These are phyloP conservation scores for Colletotrichum musae DNA, from an alignment of 2,329 filamentous ascomycete species.

Conservation along the genomic window DNA sequence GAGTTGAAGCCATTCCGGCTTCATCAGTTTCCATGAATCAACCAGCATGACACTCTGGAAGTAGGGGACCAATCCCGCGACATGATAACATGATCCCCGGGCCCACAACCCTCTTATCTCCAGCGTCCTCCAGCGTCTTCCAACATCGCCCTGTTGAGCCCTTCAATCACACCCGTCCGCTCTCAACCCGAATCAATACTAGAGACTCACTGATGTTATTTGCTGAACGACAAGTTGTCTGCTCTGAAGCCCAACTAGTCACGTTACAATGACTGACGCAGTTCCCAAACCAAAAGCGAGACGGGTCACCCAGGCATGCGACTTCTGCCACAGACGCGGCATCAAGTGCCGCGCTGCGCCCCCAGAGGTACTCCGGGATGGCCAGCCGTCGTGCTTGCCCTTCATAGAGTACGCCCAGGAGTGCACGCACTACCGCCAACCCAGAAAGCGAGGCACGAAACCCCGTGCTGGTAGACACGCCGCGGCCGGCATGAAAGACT, in stretches of 20 bases:
- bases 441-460: conserved; percentile 21
- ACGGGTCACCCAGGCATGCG: conserved; percentile 25
- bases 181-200: too few relatives aligned
- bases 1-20: too few relatives aligned
- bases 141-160: not conserved
- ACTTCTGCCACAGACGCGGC: conserved; percentile 31
- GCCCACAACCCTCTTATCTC: not conserved
- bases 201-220: too few relatives aligned
- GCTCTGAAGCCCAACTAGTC: too few relatives aligned
- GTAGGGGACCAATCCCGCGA: not conserved
- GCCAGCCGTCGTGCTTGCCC: conserved; percentile 1
- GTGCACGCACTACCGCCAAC: conserved; percentile 11
- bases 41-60: not conserved
- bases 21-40: too few relatives aligned
- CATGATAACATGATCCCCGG: not conserved
- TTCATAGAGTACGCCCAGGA: conserved; percentile 11
- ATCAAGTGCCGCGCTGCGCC: conserved; percentile 39
- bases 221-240: too few relatives aligned
- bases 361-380: not conserved
- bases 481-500: not conserved
- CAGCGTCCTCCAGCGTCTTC: not conserved
- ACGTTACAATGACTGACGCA: not conserved
- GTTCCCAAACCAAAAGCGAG: conserved; percentile 13
- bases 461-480: not conserved
- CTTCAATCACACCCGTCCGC: too few relatives aligned